These are phyloP conservation scores for Pyrus pyrifolia DNA, from an alignment of 306 rosid species.

Conservation along the genomic window DNA sequence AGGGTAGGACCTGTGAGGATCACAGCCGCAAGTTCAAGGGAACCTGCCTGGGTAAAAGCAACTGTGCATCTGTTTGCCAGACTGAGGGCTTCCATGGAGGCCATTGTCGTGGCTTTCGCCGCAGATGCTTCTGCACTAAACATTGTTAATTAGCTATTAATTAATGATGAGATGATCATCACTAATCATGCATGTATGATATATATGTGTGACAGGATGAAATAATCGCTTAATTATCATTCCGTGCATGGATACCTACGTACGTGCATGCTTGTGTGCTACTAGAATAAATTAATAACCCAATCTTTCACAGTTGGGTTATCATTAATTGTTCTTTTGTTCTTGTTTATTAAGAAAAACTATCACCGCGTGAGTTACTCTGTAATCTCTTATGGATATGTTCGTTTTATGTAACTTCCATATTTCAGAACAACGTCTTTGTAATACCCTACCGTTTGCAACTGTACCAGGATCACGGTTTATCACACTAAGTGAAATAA, in stretches of 20 bases:
- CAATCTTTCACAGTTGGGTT: neutral
- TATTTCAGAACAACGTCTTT: neutral
- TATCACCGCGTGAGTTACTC: neutral
- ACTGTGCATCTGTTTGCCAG: slow-evolving; percentile 43
- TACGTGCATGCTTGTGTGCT: neutral
- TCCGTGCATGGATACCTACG: neutral
- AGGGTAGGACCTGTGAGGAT: slow-evolving; percentile 45
- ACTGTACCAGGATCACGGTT: neutral
- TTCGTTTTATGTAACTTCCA: neutral
- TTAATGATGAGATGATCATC: too few relatives aligned
- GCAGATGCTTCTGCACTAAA: slow-evolving; percentile 51
- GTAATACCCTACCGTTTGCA: neutral
- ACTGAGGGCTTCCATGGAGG: slow-evolving; percentile 46
- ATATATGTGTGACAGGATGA: neutral
- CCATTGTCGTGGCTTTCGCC: slow-evolving; percentile 53
- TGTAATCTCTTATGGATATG: neutral
- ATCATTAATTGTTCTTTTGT: neutral
- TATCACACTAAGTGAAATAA: too few relatives aligned
- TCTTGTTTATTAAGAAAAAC: neutral
- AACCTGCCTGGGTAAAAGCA: slow-evolving; percentile 22
- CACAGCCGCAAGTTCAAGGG: slow-evolving; percentile 50
- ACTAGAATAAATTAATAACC: neutral
- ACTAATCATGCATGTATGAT: too few relatives aligned
- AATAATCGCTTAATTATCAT: neutral
- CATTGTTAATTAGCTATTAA: slow-evolving; percentile 9